Percentiles rank a stretch among this genome's conserved stretches.
Evolutionary conservation across 2,329 filamentous ascomycete genomes (phyloP).

Genomic region (Cryphonectria radicalis): DNA sequence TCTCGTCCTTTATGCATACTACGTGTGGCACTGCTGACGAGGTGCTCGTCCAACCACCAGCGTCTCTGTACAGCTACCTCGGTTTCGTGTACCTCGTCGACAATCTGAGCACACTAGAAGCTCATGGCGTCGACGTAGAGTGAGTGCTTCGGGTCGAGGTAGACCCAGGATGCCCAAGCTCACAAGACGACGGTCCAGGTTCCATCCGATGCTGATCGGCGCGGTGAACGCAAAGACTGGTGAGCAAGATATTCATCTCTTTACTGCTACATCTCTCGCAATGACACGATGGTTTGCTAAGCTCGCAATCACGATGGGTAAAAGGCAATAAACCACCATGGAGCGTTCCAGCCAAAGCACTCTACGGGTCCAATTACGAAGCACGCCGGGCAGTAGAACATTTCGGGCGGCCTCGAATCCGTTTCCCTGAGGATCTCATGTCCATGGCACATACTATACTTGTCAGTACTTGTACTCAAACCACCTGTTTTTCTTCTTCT

Average conservation of each 20-base stretch:
- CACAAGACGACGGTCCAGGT: conserved; percentile 45
- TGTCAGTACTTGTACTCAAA: conserved; percentile 24
- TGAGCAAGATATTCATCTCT: conserved; percentile 37
- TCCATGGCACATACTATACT: conserved; percentile 49
- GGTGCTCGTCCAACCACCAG: conserved; percentile 44
- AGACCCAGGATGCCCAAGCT: conserved; percentile 3
- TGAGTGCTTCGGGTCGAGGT: conserved; percentile 47
- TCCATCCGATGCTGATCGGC: conserved; percentile 73
- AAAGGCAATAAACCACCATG: conserved; percentile 77
- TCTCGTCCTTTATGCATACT: background rate
- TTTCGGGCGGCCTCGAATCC: conserved; percentile 43
- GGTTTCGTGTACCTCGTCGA: conserved; percentile 61
- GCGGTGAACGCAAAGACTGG: conserved; percentile 65
- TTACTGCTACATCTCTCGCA: background rate
- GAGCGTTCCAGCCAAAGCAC: conserved; percentile 69
- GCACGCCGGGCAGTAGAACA: conserved; percentile 43
- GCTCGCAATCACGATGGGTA: background rate
- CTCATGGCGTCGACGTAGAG: conserved; percentile 68
- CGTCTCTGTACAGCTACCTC: conserved; percentile 66
- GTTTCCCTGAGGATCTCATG: conserved; percentile 50
- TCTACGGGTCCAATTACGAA: conserved; percentile 53
- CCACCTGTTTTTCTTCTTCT: background rate
- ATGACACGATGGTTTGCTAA: conserved; percentile 2
- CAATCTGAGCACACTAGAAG: conserved; percentile 57
- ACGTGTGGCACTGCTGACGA: conserved; percentile 8